phyloP scores from a whole-genome alignment of 2,329 filamentous ascomycete genomes.

The Pseudogymnoascus sp. region DNA sequence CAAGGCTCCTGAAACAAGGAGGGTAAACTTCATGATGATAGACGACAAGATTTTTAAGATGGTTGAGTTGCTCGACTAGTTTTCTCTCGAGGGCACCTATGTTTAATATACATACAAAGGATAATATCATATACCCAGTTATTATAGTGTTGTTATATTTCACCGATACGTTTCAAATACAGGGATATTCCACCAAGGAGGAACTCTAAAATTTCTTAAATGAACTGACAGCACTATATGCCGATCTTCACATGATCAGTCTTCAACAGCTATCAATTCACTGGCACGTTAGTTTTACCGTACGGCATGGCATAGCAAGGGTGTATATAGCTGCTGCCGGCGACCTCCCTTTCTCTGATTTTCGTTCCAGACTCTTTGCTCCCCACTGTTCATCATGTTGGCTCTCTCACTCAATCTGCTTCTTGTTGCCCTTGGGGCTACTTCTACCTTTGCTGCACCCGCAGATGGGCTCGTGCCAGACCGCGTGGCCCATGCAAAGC shows the following conservation, averaged over 20 bases:
- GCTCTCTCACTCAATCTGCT: neutral
- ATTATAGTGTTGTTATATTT: neutral
- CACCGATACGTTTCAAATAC: neutral
- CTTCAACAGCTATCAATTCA: neutral
- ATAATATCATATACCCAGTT: neutral
- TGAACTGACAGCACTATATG: neutral
- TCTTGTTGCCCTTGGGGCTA: neutral
- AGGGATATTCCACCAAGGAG: slow-evolving; percentile 8
- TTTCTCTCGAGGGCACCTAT: neutral
- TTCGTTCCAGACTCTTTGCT: neutral
- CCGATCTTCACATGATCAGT: neutral
- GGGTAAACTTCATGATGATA: slow-evolving; percentile 4
- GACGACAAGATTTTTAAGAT: neutral
- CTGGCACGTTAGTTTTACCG: neutral
- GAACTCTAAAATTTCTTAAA: neutral
- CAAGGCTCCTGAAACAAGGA: slow-evolving; percentile 6
- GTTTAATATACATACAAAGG: neutral
- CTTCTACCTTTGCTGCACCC: neutral
- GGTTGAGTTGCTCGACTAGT: neutral
- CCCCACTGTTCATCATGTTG: neutral
- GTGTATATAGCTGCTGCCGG: neutral
- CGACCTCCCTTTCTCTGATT: neutral
- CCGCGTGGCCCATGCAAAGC: slow-evolving; percentile 16
- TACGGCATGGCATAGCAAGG: neutral
- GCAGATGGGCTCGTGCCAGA: neutral